Evolutionary conservation across 2,329 filamentous ascomycete species (phyloP).

Genomic region (Elsinoe perseae): DNA sequence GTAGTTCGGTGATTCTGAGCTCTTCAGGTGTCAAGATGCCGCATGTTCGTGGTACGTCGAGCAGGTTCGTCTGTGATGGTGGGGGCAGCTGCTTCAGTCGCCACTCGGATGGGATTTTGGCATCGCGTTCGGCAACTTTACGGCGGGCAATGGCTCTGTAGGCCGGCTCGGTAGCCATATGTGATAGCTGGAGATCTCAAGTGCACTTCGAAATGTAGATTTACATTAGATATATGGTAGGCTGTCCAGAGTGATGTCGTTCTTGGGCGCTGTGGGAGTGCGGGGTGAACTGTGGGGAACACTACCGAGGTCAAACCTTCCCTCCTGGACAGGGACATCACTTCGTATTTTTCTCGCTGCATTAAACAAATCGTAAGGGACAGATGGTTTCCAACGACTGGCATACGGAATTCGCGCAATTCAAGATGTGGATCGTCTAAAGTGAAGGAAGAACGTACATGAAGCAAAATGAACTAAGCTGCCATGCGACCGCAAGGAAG

Average conservation of each 20-base stretch:
- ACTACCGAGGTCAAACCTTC: neutral
- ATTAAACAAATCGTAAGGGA: too few relatives aligned
- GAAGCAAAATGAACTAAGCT: too few relatives aligned
- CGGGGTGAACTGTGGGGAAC: neutral
- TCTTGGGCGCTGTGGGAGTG: neutral
- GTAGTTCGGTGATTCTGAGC: constrained; percentile 48
- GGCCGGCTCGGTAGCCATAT: constrained; percentile 26
- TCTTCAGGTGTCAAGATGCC: constrained; percentile 46
- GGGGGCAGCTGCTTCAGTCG: constrained; percentile 28
- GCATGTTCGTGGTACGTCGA: constrained; percentile 45
- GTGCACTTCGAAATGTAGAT: too few relatives aligned
- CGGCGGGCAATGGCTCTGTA: constrained; percentile 37
- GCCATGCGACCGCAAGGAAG: too few relatives aligned
- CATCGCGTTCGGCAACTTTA: constrained; percentile 37
- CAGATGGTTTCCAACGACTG: too few relatives aligned
- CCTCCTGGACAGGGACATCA: neutral
- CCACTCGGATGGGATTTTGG: constrained; percentile 40
- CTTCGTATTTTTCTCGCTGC: neutral
- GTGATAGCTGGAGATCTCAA: too few relatives aligned
- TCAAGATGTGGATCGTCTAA: too few relatives aligned
- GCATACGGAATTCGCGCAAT: too few relatives aligned
- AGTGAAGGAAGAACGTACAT: too few relatives aligned
- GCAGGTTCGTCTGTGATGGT: constrained; percentile 32
- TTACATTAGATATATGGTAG: too few relatives aligned
- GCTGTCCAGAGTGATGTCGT: neutral